A percentile compares a stretch with the other conserved stretches of the same genome.
These are phyloP conservation scores for Barnettozyma vustinii DNA, from an alignment of 805 yeast genomes.

Conservation along the genomic window DNA sequence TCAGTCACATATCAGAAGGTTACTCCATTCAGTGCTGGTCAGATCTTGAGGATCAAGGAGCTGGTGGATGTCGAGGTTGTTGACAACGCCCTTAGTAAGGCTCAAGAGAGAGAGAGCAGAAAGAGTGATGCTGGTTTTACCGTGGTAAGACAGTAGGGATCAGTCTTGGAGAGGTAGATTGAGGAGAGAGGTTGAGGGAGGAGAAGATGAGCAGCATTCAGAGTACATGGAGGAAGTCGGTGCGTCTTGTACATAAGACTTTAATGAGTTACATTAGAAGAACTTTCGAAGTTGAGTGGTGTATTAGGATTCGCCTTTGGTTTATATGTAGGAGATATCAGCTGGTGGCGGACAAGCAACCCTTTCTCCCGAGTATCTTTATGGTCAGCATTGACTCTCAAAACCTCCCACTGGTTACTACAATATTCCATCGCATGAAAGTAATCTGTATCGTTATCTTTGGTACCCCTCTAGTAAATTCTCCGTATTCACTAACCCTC, in stretches of 20 bases:
- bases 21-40: slow-evolving; percentile 79
- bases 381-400: too few species aligned
- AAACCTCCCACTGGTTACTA: not conserved
- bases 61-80: slow-evolving; percentile 76
- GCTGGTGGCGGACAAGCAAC: too few species aligned
- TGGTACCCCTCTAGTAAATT: not conserved
- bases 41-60: slow-evolving; percentile 78
- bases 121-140: slow-evolving; percentile 58
- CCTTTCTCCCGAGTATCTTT: too few species aligned
- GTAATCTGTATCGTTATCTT: not conserved
- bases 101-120: slow-evolving; percentile 49
- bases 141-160: slow-evolving; percentile 29
- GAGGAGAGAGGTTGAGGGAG: not conserved
- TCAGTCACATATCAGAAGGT: slow-evolving; percentile 68
- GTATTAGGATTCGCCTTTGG: not conserved
- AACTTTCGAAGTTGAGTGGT: not conserved
- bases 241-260: not conserved
- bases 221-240: not conserved
- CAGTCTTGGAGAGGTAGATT: not conserved
- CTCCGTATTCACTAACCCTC: slow-evolving; percentile 26
- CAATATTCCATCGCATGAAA: not conserved
- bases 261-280: not conserved
- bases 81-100: slow-evolving; percentile 43
- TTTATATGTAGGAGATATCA: too few species aligned
- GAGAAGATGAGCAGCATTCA: not conserved